Evolutionary conservation across 768 basidiomycete species (phyloP).

Genomic region (Coprinopsis strossmayeri): DNA sequence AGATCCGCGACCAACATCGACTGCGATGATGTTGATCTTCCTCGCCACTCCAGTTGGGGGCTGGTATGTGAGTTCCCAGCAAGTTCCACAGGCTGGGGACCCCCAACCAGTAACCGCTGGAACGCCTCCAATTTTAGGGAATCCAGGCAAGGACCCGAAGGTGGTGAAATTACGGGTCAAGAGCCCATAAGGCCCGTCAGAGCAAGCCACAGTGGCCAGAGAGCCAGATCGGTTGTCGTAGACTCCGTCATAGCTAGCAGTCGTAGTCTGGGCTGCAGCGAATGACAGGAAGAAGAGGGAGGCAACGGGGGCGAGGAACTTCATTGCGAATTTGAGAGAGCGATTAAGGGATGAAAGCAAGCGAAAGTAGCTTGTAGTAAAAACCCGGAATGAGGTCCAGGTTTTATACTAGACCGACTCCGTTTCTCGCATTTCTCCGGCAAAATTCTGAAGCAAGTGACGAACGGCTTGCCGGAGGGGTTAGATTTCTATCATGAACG

Average conservation of each 20-base stretch:
- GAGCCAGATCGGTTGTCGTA: slow-evolving; percentile 41
- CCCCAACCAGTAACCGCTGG: slow-evolving; percentile 44
- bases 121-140: slow-evolving; percentile 55
- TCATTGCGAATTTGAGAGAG: slow-evolving; percentile 21
- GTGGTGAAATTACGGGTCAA: slow-evolving; percentile 37
- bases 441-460: too few relatives aligned
- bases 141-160: slow-evolving; percentile 46
- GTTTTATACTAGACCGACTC: too few relatives aligned
- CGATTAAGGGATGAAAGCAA: not conserved
- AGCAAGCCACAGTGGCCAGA: slow-evolving; percentile 38
- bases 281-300: slow-evolving; percentile 19
- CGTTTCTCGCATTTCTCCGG: too few relatives aligned
- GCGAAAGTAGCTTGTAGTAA: not conserved
- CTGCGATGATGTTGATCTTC: slow-evolving; percentile 42
- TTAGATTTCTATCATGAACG: too few relatives aligned
- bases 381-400: too few relatives aligned
- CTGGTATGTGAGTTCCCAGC: slow-evolving; percentile 52
- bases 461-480: too few relatives aligned
- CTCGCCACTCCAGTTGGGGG: slow-evolving; percentile 20
- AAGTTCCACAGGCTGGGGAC: slow-evolving; percentile 49
- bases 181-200: slow-evolving; percentile 46
- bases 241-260: slow-evolving; percentile 34
- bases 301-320: slow-evolving; percentile 21
- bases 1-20: slow-evolving; percentile 42
- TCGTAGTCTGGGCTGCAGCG: slow-evolving; percentile 20